These are phyloP conservation scores for Triglochin maritima DNA, from an alignment of 106 monocot species.

Conservation along the genomic window DNA sequence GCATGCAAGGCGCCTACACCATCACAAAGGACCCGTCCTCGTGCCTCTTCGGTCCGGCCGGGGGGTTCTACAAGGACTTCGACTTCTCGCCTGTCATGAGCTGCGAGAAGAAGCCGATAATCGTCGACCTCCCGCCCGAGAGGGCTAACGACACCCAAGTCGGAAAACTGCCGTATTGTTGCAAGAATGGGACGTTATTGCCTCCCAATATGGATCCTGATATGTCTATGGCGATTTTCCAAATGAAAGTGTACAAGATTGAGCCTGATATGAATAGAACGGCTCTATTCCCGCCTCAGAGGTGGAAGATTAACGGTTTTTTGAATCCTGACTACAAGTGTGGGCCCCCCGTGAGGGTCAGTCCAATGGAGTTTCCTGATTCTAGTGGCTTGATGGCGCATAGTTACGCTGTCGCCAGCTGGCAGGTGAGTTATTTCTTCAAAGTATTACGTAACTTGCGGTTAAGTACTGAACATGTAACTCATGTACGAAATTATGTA, in stretches of 20 bases:
- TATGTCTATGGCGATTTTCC: slow-evolving; percentile 53
- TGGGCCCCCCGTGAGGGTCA: slow-evolving; percentile 60
- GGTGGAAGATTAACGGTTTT: slow-evolving; percentile 60
- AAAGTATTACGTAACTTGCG: too few relatives aligned
- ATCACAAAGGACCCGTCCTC: slow-evolving; percentile 37
- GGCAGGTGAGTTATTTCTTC: slow-evolving; percentile 21
- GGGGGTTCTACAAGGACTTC: slow-evolving; percentile 44
- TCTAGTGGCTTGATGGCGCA: slow-evolving; percentile 50
- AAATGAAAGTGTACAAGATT: slow-evolving; percentile 78
- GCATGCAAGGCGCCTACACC: slow-evolving; percentile 84
- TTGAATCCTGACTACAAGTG: slow-evolving; percentile 71
- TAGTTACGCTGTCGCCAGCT: slow-evolving; percentile 62
- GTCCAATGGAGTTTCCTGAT: slow-evolving; percentile 74
- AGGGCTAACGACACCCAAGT: slow-evolving; percentile 39
- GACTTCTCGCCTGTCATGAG: slow-evolving; percentile 65
- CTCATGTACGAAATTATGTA: too few relatives aligned
- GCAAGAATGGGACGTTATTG: slow-evolving; percentile 77
- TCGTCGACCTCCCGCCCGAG: slow-evolving; percentile 80
- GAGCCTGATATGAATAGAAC: slow-evolving; percentile 85
- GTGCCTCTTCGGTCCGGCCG: slow-evolving; percentile 67
- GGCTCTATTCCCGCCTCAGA: slow-evolving; percentile 59
- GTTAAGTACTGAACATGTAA: too few relatives aligned
- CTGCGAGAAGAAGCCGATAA: slow-evolving; percentile 65
- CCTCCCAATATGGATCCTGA: slow-evolving; percentile 48
- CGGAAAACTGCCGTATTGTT: slow-evolving; percentile 62